Percentiles rank a stretch among this genome's conserved stretches.
phyloP scores from a whole-genome alignment of 2,329 filamentous ascomycete species.

The Metarhizium brunneum region DNA sequence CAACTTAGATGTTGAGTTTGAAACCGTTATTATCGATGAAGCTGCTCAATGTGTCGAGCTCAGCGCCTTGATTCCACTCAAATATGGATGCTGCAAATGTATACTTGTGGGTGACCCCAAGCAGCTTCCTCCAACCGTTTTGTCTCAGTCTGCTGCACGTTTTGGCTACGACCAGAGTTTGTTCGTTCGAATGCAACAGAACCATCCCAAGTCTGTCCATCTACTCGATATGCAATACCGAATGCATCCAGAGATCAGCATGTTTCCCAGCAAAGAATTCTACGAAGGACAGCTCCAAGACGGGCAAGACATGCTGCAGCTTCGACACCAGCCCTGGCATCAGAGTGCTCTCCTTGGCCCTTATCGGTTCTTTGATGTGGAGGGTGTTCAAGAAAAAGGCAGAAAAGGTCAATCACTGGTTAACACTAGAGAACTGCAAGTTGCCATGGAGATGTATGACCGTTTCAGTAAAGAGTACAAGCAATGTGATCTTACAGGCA shows the following conservation, averaged over 20 bases:
- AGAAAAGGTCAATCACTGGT: slow-evolving; percentile 79
- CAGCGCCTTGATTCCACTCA: slow-evolving; percentile 90
- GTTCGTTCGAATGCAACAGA: slow-evolving; percentile 96
- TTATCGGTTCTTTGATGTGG: slow-evolving; percentile 95
- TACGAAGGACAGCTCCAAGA: slow-evolving; percentile 85
- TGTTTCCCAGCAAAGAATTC: slow-evolving; percentile 83
- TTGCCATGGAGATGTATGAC: slow-evolving; percentile 77
- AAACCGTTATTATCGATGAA: slow-evolving; percentile 97
- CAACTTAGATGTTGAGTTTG: slow-evolving; percentile 88
- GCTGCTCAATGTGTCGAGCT: slow-evolving; percentile 97
- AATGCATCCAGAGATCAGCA: slow-evolving; percentile 96
- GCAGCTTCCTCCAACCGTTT: slow-evolving; percentile 88
- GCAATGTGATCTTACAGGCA: slow-evolving; percentile 61
- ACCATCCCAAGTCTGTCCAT: slow-evolving; percentile 80
- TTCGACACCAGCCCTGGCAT: slow-evolving; percentile 81
- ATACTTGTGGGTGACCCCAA: slow-evolving; percentile 97
- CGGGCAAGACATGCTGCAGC: slow-evolving; percentile 68
- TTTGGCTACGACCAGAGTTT: slow-evolving; percentile 97
- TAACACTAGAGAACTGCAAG: slow-evolving; percentile 78
- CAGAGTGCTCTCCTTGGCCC: slow-evolving; percentile 70
- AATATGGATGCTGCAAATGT: slow-evolving; percentile 95
- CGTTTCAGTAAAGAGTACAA: slow-evolving; percentile 66
- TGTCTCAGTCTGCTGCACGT: slow-evolving; percentile 83
- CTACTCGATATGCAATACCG: slow-evolving; percentile 96
- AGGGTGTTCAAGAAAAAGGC: slow-evolving; percentile 77